Percentiles rank a stretch among this genome's conserved stretches.
Conservation (phyloP, 2,329 filamentous ascomycete species). For the Arthroderma sp. region DNA sequence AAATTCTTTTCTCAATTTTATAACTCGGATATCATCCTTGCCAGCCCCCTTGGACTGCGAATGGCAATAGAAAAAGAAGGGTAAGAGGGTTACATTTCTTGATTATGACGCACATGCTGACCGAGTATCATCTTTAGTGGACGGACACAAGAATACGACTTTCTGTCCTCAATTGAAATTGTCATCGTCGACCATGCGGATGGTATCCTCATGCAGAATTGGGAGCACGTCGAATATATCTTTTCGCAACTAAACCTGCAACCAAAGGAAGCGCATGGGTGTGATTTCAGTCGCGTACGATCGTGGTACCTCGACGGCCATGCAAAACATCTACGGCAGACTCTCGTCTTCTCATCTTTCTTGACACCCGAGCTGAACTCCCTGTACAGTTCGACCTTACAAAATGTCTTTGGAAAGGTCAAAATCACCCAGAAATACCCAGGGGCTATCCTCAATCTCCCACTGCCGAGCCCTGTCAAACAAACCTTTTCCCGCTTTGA, state of each 20-base stretch:
- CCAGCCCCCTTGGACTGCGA: constrained; percentile 76
- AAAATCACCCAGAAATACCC: constrained; percentile 58
- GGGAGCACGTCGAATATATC: constrained; percentile 88
- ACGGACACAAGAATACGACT: constrained; percentile 67
- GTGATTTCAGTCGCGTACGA: constrained; percentile 82
- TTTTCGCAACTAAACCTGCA: constrained; percentile 85
- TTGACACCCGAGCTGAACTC: constrained; percentile 79
- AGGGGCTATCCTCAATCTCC: constrained; percentile 60
- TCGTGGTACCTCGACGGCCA: constrained; percentile 88
- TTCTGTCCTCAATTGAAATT: constrained; percentile 84
- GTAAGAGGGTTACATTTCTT: constrained; percentile 33
- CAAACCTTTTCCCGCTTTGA: constrained; percentile 89
- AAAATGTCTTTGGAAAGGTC: constrained; percentile 67
- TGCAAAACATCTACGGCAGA: constrained; percentile 70
- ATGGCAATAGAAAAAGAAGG: constrained; percentile 77
- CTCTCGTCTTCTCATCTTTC: constrained; percentile 66
- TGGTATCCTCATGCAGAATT: constrained; percentile 92
- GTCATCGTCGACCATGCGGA: constrained; percentile 85
- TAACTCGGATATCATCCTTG: constrained; percentile 87
- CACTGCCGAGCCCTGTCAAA: constrained; percentile 49
- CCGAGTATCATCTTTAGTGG: constrained; percentile 1
- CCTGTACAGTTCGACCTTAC: constrained; percentile 61
- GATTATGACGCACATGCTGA: neutral
- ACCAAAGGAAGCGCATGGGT: constrained; percentile 78
- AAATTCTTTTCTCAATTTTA: constrained; percentile 95